Base-by-base conservation (phyloP, 768 basidiomycete genomes). In the Naganishia kalamii region DNA sequence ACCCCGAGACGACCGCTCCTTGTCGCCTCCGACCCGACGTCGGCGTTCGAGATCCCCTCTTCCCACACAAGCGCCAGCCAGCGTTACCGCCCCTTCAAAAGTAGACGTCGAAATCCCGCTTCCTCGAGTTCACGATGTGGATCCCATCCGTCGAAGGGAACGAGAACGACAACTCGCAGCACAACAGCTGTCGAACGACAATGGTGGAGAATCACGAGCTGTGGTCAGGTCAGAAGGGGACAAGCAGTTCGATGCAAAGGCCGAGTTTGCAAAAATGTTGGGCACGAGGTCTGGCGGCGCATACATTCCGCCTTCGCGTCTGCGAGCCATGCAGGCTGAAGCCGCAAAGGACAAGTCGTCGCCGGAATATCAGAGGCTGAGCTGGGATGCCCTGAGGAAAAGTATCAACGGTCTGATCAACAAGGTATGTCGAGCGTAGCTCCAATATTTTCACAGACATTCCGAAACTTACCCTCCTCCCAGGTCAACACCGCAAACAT, bases 341-440 rank as follows among this genome's bases (percentile, higher is more conserved):
- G 90, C 91, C 8, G 79, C 85, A 6, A 80, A 83, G 68, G 90
- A 96, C 81, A 93, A 93, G 80, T 81, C 82, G 50, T 88, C 88
- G 65, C 72, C 87, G 21, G 93, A 96, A 79, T 98, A 89, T 79
- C 96, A 99, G 79, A 84, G 96, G 11, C 80, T 99, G 65, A 89
- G 91, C 11, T 99, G 96, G 96, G 96, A 99, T 74, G 96, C 96
- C 1, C 80, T 99, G 66, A 87, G 93, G 75, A 99, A 99, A 80
- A 90, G 88, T 57, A 89, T 99, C 73, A 98, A 96, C 30, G 96
- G 96, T 91, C 88, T 98, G 71, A 94, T 98, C 83, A 99, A 99
- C 83, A 88, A 96, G 83, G 78, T 77, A 33, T 17, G 74, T 71
- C 23, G 29, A 25, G 32, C 1, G 13, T 30, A 25, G 6, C 33